A percentile compares a stretch with the other conserved stretches of the same genome.
Evolutionary conservation across 176 grass and related monocot genomes (phyloP).

Genomic region (Bonia amplexicaulis): DNA sequence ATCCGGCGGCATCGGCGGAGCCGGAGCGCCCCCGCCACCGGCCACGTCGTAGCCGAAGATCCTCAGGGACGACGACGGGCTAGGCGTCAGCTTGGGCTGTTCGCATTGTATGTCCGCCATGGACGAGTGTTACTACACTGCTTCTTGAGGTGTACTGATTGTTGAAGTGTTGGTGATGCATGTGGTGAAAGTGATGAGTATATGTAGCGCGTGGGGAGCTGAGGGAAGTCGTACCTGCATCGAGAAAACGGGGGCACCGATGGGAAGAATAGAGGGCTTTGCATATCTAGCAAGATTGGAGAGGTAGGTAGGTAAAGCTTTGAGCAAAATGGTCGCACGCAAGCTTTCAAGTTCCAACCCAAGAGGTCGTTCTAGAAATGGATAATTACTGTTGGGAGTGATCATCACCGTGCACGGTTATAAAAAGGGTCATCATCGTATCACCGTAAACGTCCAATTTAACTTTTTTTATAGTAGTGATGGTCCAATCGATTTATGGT

Average conservation of each 20-base stretch:
- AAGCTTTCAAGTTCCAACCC: background rate
- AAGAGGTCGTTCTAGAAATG: conserved; percentile 22
- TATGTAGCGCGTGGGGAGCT: background rate
- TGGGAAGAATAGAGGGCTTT: background rate
- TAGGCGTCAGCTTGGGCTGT: conserved; percentile 14
- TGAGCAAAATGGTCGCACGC: conserved; percentile 14
- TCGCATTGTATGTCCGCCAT: conserved; percentile 50
- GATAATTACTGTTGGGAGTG: no score
- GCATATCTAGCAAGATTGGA: background rate
- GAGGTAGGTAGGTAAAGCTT: conserved; percentile 4
- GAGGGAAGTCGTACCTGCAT: conserved; percentile 22
- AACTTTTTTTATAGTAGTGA: no score
- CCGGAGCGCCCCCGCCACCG: background rate
- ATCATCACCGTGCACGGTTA: no score
- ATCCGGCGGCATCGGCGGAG: background rate
- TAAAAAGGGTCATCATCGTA: no score
- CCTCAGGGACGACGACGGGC: background rate
- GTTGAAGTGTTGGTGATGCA: background rate
- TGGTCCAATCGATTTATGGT: no score
- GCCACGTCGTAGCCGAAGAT: conserved; percentile 21
- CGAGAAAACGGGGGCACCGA: conserved; percentile 21
- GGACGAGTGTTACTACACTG: background rate
- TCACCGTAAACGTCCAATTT: no score
- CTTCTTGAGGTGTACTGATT: background rate
- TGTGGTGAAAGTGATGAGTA: background rate